Conservation (phyloP, 1,139 yeast genomes). For the Blastobotrys proliferans region DNA sequence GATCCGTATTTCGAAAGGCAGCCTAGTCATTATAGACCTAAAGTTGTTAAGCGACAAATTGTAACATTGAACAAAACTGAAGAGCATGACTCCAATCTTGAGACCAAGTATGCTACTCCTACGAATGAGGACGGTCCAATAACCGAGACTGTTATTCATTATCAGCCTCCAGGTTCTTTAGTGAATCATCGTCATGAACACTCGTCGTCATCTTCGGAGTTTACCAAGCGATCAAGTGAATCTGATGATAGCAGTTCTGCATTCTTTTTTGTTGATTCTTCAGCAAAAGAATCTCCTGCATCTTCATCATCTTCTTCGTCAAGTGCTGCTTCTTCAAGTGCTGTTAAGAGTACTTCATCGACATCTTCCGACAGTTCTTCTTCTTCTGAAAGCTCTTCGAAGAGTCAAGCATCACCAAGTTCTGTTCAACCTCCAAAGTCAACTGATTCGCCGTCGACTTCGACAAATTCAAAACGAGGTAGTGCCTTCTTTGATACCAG, state of each 20-base stretch:
- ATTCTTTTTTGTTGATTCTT: neutral
- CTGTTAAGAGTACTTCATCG: neutral
- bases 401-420: neutral
- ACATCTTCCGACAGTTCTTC: neutral
- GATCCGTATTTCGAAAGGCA: slow-evolving; percentile 6
- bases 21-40: slow-evolving; percentile 18
- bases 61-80: slow-evolving; percentile 14
- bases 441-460: neutral
- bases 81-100: neutral
- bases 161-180: neutral
- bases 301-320: neutral
- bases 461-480: too few relatives aligned
- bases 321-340: neutral
- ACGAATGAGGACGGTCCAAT: slow-evolving; percentile 4
- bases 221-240: neutral
- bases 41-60: slow-evolving; percentile 18
- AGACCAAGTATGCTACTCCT: too few relatives aligned
- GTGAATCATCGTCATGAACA: too few relatives aligned
- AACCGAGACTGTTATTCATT: slow-evolving; percentile 7
- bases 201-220: too few relatives aligned
- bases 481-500: neutral
- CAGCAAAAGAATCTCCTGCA: neutral
- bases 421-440: neutral
- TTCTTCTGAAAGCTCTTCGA: neutral
- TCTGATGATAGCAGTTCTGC: neutral